These are phyloP conservation scores for Neospora caninum DNA, from an alignment of 169 alveolate species.

Conservation along the genomic window DNA sequence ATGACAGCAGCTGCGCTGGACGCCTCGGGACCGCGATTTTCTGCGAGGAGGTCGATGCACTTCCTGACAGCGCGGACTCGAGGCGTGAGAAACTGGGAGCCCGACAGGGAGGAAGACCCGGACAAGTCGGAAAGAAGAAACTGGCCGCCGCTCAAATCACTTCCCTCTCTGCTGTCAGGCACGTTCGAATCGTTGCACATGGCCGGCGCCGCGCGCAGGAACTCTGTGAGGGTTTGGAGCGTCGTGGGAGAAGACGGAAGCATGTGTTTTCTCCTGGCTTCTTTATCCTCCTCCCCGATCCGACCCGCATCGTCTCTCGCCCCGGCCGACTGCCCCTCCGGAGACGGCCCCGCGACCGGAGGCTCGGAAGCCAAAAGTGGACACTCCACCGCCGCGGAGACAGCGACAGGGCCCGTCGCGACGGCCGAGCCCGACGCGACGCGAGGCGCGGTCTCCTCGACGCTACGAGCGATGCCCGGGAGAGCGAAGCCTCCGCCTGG, in stretches of 20 bases:
- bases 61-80: not conserved
- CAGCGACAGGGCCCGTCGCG: not conserved
- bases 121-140: not conserved
- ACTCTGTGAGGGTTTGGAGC: not conserved
- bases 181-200: not conserved
- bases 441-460: not conserved
- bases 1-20: constrained; percentile 44
- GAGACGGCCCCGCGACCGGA: not conserved
- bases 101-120: not conserved
- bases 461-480: not conserved
- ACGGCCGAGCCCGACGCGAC: not conserved
- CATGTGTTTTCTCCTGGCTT: not conserved
- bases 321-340: not conserved
- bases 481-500: no score
- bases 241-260: not conserved
- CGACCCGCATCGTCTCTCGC: not conserved
- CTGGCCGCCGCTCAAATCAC: not conserved
- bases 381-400: not conserved
- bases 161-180: not conserved
- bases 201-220: constrained; percentile 2
- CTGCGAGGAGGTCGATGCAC: not conserved
- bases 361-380: not conserved
- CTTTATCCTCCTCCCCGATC: not conserved
- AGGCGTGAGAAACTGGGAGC: not conserved
- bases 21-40: constrained; percentile 38